Evolutionary conservation across 768 basidiomycete species (phyloP), one percentile per base, ranked within the genome.

Genomic region (Hypholoma sublateritium): DNA sequence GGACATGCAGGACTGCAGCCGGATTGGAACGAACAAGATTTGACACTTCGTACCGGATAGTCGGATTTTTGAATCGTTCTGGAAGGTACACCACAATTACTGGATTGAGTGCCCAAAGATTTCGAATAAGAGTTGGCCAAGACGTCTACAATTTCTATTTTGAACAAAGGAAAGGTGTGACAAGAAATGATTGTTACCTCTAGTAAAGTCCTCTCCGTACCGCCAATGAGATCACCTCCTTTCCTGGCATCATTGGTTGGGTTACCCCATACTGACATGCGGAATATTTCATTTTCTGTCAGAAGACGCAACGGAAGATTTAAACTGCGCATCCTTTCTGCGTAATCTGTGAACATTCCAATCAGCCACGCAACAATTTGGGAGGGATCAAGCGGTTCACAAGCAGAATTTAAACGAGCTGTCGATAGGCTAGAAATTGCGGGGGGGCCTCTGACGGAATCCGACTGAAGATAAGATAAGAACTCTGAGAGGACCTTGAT

Each of bases 251-350:
- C 95, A 57, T 88, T 89, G 28, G 81, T 79, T 0, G 93, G 92
- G 70, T 98, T 98, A 43, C 78, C 78, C 97, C 97, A 98, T 7
- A 98, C 95, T 4, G 76, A 81, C 42, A 98, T 73, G 14, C 95
- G 82, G 64, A 80, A 85, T 42, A 98, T 86, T 69, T 99, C 97
- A 67, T 93, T 95, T 70, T 96, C 93, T 6, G 94, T 86, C 12
- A 98, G 80, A 7, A 96, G 72, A 19, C 87, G 80, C n/a, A 98
- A 75, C 0, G 96, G 87, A 17, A 82, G 79, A 56, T 89, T 89
- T 4, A 89, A 74, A 43, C 78, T 85, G 54, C 84, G 84, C 37
- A 96, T 82, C 41, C 80, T 80, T 4, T 76, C 72, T 12, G 71
- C 68, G 63, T 86, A 91, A 41, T 87, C 88, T 83, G 64, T 16